Percentiles rank a stretch among this genome's conserved stretches.
Evolutionary conservation across 306 rosid species (phyloP).

Genomic region (Cicer bijugum): DNA sequence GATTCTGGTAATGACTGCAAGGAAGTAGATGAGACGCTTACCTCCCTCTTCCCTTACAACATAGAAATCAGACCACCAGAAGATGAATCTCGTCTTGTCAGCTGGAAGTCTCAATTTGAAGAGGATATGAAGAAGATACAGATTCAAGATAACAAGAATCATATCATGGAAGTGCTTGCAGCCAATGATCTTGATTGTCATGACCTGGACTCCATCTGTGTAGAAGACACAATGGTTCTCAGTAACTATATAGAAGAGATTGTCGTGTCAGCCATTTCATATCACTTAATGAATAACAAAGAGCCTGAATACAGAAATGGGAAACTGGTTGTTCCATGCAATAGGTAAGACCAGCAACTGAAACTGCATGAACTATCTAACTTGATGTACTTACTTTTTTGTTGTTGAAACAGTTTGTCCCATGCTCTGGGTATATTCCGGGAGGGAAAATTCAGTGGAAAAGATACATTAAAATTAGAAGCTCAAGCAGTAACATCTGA

Average conservation of each 20-base stretch:
- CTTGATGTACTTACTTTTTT: conserved; percentile 42
- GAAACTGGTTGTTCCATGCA: conserved; percentile 75
- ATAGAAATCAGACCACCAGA: conserved; percentile 85
- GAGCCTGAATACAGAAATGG: conserved; percentile 92
- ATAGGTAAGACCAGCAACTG: conserved; percentile 56
- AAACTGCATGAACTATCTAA: conserved; percentile 1
- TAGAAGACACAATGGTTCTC: conserved; percentile 75
- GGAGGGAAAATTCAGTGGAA: conserved; percentile 59
- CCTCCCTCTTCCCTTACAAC: conserved; percentile 75
- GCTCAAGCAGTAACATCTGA: conserved; percentile 61
- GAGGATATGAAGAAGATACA: conserved; percentile 83
- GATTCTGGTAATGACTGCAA: conserved; percentile 56
- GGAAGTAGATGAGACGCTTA: conserved; percentile 67
- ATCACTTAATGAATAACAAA: conserved; percentile 80
- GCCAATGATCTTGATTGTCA: conserved; percentile 86
- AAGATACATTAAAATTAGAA: conserved; percentile 69
- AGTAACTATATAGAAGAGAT: conserved; percentile 84
- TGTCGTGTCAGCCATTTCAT: conserved; percentile 84
- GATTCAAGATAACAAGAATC: conserved; percentile 87
- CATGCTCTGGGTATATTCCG: conserved; percentile 82
- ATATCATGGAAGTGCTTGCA: conserved; percentile 85
- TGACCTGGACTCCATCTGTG: conserved; percentile 71
- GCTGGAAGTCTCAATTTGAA: conserved; percentile 87
- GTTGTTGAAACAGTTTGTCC: conserved; percentile 71
- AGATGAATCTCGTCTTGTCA: conserved; percentile 73